Conservation (phyloP, 768 basidiomycete genomes). For the Tricholoma flavovirens region DNA sequence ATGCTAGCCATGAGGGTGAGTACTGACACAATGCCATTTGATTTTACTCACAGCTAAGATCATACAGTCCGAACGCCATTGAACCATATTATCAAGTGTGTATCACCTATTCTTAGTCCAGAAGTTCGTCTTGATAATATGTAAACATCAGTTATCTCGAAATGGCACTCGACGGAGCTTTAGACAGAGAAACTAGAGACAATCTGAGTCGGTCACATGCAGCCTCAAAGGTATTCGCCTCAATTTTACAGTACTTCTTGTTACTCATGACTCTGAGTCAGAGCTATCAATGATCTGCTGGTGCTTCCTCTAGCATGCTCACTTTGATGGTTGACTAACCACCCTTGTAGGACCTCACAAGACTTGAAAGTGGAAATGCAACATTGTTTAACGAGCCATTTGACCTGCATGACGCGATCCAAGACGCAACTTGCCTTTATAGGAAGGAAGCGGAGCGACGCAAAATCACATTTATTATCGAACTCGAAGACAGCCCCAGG, state of each 20-base stretch:
- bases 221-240: conserved; percentile 55
- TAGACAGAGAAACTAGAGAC: conserved; percentile 68
- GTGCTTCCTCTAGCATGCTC: conserved; percentile 25
- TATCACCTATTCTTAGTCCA: not conserved
- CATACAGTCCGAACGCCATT: conserved; percentile 63
- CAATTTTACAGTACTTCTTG: not conserved
- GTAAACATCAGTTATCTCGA: conserved; percentile 55
- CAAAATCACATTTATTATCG: conserved; percentile 52
- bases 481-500: conserved; percentile 48
- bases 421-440: conserved; percentile 60
- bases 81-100: conserved; percentile 80
- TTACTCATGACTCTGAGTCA: conserved; percentile 16
- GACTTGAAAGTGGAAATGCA: conserved; percentile 69
- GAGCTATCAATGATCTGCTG: conserved; percentile 75
- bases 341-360: conserved; percentile 57
- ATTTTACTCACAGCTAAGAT: not conserved
- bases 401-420: conserved; percentile 52
- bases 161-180: conserved; percentile 68
- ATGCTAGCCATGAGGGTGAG: conserved; percentile 78
- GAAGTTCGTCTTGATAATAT: not conserved
- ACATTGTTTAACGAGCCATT: conserved; percentile 76
- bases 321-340: not conserved
- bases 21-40: not conserved
- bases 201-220: conserved; percentile 68
- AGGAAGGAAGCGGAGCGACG: conserved; percentile 59